Percentiles rank a stretch among this genome's conserved stretches.
Evolutionary conservation across 2,329 filamentous ascomycete genomes (phyloP).

Genomic region (Xylariaceae sp.): DNA sequence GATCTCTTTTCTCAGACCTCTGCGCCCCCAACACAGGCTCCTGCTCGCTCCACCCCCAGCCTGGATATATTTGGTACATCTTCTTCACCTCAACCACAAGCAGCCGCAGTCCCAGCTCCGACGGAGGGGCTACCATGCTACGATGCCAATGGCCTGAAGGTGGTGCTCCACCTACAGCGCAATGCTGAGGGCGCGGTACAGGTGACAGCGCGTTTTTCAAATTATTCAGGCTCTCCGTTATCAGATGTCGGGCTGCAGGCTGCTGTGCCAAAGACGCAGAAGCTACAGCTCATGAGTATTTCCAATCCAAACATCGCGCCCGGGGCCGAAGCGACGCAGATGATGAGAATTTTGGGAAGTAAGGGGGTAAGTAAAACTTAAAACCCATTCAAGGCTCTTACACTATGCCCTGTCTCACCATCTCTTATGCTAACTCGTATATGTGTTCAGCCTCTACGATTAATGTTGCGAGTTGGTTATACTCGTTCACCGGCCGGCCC

Average conservation of each 20-base stretch:
- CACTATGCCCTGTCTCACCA: not conserved
- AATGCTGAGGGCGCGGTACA: conserved; percentile 75
- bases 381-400: not conserved
- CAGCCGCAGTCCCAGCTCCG: conserved; percentile 37
- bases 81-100: conserved; percentile 39
- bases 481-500: conserved; percentile 62
- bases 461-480: conserved; percentile 82
- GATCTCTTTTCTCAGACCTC: conserved; percentile 64
- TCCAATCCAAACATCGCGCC: conserved; percentile 70
- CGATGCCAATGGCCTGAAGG: conserved; percentile 74
- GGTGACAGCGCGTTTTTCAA: conserved; percentile 77
- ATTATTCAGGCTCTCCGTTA: conserved; percentile 60
- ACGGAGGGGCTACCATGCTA: conserved; percentile 67
- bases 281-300: conserved; percentile 85
- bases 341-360: conserved; percentile 79
- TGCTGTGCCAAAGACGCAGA: conserved; percentile 93
- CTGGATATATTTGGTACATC: conserved; percentile 46
- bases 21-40: conserved; percentile 38
- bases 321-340: conserved; percentile 79
- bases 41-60: conserved; percentile 41
- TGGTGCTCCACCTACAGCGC: conserved; percentile 79
- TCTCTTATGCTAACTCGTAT: conserved; percentile 2
- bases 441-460: conserved; percentile 61
- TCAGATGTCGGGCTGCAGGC: conserved; percentile 81
- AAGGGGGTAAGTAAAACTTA: conserved; percentile 80